Conservation (phyloP, 768 basidiomycete genomes). For the Tricholomella constricta region DNA sequence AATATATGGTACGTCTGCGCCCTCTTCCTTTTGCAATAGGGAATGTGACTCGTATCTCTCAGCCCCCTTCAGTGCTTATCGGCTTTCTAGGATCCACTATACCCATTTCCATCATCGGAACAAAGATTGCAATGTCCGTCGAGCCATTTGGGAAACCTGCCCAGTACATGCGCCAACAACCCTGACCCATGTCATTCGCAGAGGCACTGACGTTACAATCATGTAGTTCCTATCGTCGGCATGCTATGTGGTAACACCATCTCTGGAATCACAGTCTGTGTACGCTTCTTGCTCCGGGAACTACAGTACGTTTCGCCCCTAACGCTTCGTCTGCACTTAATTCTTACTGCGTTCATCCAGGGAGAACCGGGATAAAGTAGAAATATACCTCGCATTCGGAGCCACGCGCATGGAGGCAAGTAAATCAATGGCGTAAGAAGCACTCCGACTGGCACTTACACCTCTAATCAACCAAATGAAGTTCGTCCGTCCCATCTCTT, state of each 20-base stretch:
- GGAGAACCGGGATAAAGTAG: slow-evolving; percentile 84
- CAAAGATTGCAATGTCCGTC: slow-evolving; percentile 73
- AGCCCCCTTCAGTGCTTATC: slow-evolving; percentile 57
- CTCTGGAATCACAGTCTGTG: slow-evolving; percentile 70
- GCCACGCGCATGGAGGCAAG: slow-evolving; percentile 87
- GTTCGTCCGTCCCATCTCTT: slow-evolving; percentile 70
- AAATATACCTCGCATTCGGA: slow-evolving; percentile 84
- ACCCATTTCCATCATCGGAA: slow-evolving; percentile 77
- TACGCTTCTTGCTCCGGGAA: slow-evolving; percentile 71
- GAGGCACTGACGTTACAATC: neutral
- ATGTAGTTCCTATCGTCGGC: slow-evolving; percentile 77
- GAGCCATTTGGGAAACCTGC: slow-evolving; percentile 83
- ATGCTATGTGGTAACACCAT: slow-evolving; percentile 87
- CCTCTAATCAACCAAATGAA: slow-evolving; percentile 90
- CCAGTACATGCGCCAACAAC: slow-evolving; percentile 59
- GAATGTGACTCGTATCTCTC: neutral
- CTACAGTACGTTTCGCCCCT: slow-evolving; percentile 52
- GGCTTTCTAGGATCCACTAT: slow-evolving; percentile 77
- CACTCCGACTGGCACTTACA: slow-evolving; percentile 75
- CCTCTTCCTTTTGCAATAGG: slow-evolving; percentile 42
- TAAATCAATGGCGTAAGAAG: slow-evolving; percentile 74
- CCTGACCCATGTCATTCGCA: neutral
- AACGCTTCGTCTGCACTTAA: neutral
- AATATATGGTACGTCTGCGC: slow-evolving; percentile 65
- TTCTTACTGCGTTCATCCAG: slow-evolving; percentile 32